phyloP scores from a whole-genome alignment of 163 green algal species.

The Chloromonas sp. region DNA sequence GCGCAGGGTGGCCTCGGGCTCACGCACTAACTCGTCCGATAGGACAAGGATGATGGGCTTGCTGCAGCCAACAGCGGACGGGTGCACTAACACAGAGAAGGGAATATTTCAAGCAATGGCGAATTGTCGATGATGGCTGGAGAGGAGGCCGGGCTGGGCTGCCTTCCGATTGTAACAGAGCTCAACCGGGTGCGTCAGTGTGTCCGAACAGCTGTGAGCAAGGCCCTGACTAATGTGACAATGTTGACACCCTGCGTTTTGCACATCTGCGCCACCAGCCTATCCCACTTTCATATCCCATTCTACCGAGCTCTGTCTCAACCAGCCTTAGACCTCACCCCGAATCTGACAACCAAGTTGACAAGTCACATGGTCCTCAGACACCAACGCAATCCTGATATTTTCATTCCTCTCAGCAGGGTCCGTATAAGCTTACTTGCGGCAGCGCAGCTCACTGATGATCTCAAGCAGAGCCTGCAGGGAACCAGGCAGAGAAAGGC shows the following conservation, averaged over 20 bases:
- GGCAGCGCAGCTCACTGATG: conserved; percentile 37
- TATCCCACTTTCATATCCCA: no score
- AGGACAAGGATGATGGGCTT: conserved; percentile 54
- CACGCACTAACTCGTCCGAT: conserved; percentile 55
- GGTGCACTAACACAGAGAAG: not conserved
- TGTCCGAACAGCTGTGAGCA: not conserved
- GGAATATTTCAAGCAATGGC: not conserved
- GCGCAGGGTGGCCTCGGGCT: conserved; percentile 54
- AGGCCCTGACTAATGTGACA: not conserved
- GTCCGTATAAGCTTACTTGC: conserved; percentile 3
- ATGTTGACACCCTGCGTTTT: no score
- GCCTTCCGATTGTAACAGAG: no score
- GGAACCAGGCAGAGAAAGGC: not conserved
- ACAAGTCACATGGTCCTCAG: not conserved
- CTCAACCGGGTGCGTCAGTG: not conserved
- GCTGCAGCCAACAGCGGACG: conserved; percentile 17
- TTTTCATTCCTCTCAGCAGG: not conserved
- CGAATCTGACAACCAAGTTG: not conserved
- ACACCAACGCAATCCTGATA: not conserved
- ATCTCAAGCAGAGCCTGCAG: conserved; percentile 55
- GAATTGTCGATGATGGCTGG: not conserved
- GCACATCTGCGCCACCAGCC: no score
- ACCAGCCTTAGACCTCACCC: no score
- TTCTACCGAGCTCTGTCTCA: no score
- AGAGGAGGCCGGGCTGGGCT: not conserved